Conservation (phyloP, 1,284 basidiomycete genomes). For the Fomitopsis pinicola region DNA sequence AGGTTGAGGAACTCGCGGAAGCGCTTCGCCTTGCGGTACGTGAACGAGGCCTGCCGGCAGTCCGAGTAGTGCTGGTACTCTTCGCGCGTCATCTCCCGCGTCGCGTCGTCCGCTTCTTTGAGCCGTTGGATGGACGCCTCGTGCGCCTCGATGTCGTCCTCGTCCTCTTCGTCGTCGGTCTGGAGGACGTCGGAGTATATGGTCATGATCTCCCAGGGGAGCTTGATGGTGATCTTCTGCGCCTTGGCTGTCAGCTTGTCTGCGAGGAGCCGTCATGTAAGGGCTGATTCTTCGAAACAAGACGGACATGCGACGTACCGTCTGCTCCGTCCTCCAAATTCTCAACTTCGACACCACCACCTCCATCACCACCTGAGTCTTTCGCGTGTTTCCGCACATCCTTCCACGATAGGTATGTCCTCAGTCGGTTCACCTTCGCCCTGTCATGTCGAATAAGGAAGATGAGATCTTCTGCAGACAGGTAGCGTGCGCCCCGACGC, state of each 20-base stretch:
- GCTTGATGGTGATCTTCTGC: conserved; percentile 91
- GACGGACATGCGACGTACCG: conserved; percentile 35
- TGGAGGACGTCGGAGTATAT: conserved; percentile 88
- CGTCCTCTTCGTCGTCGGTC: conserved; percentile 91
- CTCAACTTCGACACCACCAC: conserved; percentile 78
- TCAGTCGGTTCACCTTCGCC: conserved; percentile 88
- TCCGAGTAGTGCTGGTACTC: conserved; percentile 98
- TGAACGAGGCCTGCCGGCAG: conserved; percentile 95
- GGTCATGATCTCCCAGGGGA: conserved; percentile 94
- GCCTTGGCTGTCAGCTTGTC: conserved; percentile 82
- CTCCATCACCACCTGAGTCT: conserved; percentile 77
- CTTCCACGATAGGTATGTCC: conserved; percentile 98
- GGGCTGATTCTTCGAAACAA: background rate
- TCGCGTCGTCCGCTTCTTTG: conserved; percentile 94
- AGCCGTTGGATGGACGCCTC: conserved; percentile 88
- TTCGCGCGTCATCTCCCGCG: conserved; percentile 92
- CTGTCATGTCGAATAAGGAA: conserved; percentile 95
- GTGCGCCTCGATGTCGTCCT: conserved; percentile 95
- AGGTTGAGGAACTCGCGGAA: conserved; percentile 96
- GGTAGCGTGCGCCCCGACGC: conserved; percentile 78
- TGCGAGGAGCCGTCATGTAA: conserved; percentile 24
- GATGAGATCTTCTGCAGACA: conserved; percentile 93
- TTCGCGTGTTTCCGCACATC: conserved; percentile 96
- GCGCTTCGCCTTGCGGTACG: conserved; percentile 93
- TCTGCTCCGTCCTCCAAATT: conserved; percentile 74